Evolutionary conservation across 129 eudicot species (phyloP), one percentile per base, ranked within the genome.

Genomic region (Gnaphalium uliginosum): DNA sequence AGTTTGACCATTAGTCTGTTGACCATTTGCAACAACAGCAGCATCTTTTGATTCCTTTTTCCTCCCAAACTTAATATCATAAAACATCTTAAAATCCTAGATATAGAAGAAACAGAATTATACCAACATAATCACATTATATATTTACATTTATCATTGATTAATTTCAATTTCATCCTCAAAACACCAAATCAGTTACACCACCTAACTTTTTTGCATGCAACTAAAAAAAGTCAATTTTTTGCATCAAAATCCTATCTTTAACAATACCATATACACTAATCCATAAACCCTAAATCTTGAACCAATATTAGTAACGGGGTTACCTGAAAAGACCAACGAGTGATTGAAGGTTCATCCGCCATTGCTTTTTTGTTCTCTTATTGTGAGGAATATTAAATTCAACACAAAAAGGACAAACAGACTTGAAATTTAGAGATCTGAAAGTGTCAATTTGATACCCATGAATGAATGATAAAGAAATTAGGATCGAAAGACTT

Each of bases 1-100:
- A 53, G 68, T 71, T 41, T 78, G 76, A 25, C 75, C 85, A 79
- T 48, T 58, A 50, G 86, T 25, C 17, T 70, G 73, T 81, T 80
- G 88, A 76, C 79, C 74, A 79, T 76, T 81, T 26, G 78, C 83
- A 76, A 68, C 84, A 18, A 37, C 80, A 67, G 22, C 71, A 30
- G 10, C 46, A 32, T 83, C 89, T 66, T 89, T 80, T 21, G 22
- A 56, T n/a, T 73, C 89, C 82, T 66, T 95, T 83, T 91, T 95
- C 86, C 99, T 91, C 96, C 99, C 99, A 89, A 95, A 95, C 97
- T 95, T 95, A 66, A 83, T 72, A 87, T 95, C 97, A 89, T 95
- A 95, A 89, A 86, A 89, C 89, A 91, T 86, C 90, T 91, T 87
- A 89, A 95, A 95, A 84, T 95, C 99, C 97, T 95, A 91, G 74